Evolutionary conservation across 768 basidiomycete genomes (phyloP).

Genomic region (Psilocybe sp.): DNA sequence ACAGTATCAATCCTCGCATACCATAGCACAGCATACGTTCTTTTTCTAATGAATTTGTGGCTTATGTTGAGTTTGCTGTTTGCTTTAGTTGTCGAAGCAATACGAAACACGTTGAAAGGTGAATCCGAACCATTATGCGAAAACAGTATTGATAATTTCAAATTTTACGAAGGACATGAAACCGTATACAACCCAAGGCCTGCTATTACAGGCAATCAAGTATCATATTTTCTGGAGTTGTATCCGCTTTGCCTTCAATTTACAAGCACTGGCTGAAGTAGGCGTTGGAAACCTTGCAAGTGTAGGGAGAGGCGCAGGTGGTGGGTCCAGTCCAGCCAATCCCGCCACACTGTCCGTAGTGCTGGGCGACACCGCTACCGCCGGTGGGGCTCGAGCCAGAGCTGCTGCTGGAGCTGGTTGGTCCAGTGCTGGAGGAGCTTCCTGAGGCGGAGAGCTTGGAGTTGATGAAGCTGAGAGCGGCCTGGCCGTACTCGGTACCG

Average conservation of each 20-base stretch:
- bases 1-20: constrained; percentile 20
- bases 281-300: constrained; percentile 15
- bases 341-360: constrained; percentile 21
- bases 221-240: too few relatives aligned
- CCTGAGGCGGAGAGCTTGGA: constrained; percentile 21
- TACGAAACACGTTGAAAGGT: too few relatives aligned
- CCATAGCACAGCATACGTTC: constrained; percentile 5
- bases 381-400: constrained; percentile 3
- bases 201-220: too few relatives aligned
- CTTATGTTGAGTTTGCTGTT: too few relatives aligned
- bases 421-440: neutral
- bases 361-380: constrained; percentile 7
- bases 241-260: neutral
- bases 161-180: too few relatives aligned
- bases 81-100: too few relatives aligned
- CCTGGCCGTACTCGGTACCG: constrained; percentile 27
- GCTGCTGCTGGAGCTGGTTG: constrained; percentile 3
- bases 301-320: constrained; percentile 14
- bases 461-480: constrained; percentile 27
- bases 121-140: too few relatives aligned
- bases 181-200: too few relatives aligned
- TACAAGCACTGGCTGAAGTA: constrained; percentile 19
- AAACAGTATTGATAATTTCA: too few relatives aligned
- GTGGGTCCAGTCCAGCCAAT: constrained; percentile 19
- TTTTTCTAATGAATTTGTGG: too few relatives aligned